A percentile compares a stretch with the other conserved stretches of the same genome.
These are phyloP conservation scores for Begonia masoniana DNA, from an alignment of 306 rosid species.

Conservation along the genomic window DNA sequence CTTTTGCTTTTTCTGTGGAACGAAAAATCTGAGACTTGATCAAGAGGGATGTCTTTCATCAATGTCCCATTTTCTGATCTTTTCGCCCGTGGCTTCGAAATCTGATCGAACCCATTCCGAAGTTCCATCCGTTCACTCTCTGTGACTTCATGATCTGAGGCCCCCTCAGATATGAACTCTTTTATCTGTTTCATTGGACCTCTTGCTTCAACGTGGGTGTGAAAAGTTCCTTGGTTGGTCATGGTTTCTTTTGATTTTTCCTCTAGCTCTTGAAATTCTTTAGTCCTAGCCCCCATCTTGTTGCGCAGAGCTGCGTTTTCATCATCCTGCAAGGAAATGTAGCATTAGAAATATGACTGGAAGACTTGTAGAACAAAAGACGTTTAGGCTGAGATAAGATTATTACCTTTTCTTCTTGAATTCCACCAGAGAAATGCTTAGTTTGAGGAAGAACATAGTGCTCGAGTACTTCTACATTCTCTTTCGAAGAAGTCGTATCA, in stretches of 20 bases:
- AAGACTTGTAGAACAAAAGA: too few relatives aligned
- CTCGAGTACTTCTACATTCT: conserved; percentile 28
- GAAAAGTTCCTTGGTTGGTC: neutral
- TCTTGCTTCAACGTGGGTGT: conserved; percentile 12
- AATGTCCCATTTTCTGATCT: conserved; percentile 39
- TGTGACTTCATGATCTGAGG: conserved; percentile 7
- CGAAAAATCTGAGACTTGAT: conserved; percentile 59
- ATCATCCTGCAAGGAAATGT: too few relatives aligned
- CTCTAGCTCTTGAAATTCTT: too few relatives aligned
- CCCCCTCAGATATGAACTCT: conserved; percentile 14
- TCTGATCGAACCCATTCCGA: conserved; percentile 9
- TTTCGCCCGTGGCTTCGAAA: conserved; percentile 21
- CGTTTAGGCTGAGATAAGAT: too few relatives aligned
- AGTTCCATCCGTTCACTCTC: conserved; percentile 16
- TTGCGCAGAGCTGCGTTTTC: too few relatives aligned
- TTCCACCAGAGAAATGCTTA: too few relatives aligned
- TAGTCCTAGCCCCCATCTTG: too few relatives aligned
- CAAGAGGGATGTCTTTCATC: conserved; percentile 91
- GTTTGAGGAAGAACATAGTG: too few relatives aligned
- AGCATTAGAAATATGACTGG: too few relatives aligned
- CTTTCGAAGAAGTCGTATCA: conserved; percentile 39
- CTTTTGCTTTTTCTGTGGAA: conserved; percentile 40
- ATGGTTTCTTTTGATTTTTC: too few relatives aligned
- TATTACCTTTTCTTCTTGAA: too few relatives aligned
- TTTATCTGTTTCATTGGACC: conserved; percentile 12